Percentiles rank a stretch among this genome's conserved stretches.
These are phyloP conservation scores for Bifiguratus adelaidae DNA, from an alignment of 192 early-diverging fungal genomes.

Conservation along the genomic window DNA sequence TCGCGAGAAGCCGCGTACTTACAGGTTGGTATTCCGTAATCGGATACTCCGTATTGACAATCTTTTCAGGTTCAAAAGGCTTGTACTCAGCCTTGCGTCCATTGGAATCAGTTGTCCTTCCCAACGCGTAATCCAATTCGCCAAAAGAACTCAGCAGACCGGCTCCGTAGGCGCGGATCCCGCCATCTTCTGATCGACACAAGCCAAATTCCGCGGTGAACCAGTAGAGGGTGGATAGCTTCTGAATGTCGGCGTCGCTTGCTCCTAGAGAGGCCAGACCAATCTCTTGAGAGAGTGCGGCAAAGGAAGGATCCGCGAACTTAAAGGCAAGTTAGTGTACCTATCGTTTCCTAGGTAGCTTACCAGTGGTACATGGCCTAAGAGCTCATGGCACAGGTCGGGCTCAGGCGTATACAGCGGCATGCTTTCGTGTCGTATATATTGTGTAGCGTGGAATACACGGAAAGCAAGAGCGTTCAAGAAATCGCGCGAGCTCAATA, in stretches of 20 bases:
- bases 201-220: constrained; percentile 94
- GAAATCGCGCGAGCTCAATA: constrained; percentile 88
- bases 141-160: constrained; percentile 91
- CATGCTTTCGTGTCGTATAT: constrained; percentile 87
- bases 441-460: constrained; percentile 96
- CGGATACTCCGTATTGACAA: constrained; percentile 63
- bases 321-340: constrained; percentile 6
- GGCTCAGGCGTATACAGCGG: constrained; percentile 92
- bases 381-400: constrained; percentile 92
- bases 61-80: constrained; percentile 78
- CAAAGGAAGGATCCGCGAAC: constrained; percentile 83
- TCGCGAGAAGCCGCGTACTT: not conserved
- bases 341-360: not conserved
- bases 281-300: constrained; percentile 90
- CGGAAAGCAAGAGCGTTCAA: constrained; percentile 94
- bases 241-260: constrained; percentile 83
- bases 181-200: constrained; percentile 54
- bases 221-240: constrained; percentile 86
- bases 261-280: constrained; percentile 89
- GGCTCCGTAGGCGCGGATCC: constrained; percentile 82
- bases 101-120: no score
- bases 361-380: constrained; percentile 74
- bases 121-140: constrained; percentile 84
- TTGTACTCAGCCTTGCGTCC: constrained; percentile 53
- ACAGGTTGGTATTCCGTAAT: constrained; percentile 91